Conservation (phyloP, 805 yeast species). For the Metschnikowia lochheadii region DNA sequence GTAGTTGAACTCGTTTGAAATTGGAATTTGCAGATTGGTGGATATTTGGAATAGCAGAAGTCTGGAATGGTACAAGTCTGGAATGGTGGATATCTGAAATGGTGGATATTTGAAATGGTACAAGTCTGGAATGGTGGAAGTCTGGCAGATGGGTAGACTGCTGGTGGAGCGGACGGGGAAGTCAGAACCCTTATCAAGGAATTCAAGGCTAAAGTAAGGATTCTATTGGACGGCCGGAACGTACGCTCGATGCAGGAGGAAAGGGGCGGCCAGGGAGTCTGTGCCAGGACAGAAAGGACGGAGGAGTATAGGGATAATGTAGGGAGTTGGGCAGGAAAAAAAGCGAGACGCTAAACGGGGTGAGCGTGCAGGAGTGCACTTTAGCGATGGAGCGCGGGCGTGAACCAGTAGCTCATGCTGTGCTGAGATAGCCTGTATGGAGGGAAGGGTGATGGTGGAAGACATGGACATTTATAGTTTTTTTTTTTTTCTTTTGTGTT, state of each 20-base stretch:
- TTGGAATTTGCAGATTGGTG: not conserved
- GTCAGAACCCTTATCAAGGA: not conserved
- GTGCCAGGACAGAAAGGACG: conserved; percentile 1
- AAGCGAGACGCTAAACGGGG: conserved; percentile 3
- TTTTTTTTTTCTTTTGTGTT: no score
- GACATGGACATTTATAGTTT: no score
- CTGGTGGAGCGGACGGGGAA: no score
- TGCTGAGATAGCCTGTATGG: no score
- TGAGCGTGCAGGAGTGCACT: conserved; percentile 6
- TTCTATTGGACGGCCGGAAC: not conserved
- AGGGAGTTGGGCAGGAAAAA: conserved; percentile 6
- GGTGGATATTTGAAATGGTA: no score
- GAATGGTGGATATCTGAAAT: no score
- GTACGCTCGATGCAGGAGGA: not conserved
- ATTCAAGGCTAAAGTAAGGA: not conserved
- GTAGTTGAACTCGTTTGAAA: not conserved
- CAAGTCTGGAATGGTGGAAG: no score
- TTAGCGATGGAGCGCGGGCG: conserved; percentile 3
- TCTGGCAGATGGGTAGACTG: no score
- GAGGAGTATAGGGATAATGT: not conserved
- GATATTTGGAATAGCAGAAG: no score
- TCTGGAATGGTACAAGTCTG: no score
- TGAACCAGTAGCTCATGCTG: not conserved
- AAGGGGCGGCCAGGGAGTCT: not conserved
- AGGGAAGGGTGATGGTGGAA: no score